phyloP scores from a whole-genome alignment of 495 filamentous ascomycete genomes.

The Annulohypoxylon moriforme region DNA sequence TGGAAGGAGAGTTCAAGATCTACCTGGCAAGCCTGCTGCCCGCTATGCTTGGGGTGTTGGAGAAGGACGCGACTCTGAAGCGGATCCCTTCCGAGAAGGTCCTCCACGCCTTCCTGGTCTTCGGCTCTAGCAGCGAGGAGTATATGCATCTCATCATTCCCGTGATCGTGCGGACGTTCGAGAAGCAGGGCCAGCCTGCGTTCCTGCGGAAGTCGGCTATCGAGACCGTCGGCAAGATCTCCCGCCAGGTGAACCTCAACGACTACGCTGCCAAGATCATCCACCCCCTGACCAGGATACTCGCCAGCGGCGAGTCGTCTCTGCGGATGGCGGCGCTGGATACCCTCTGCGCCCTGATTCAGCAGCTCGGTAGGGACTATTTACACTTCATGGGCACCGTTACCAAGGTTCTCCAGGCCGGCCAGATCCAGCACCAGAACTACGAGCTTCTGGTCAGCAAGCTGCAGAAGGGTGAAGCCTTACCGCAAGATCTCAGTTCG shows the following conservation, averaged over 20 bases:
- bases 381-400: constrained; percentile 91
- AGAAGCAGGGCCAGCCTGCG: constrained; percentile 80
- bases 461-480: constrained; percentile 89
- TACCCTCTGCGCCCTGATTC: constrained; percentile 93
- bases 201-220: constrained; percentile 88
- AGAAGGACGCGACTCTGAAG: constrained; percentile 78
- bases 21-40: constrained; percentile 90
- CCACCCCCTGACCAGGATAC: constrained; percentile 84
- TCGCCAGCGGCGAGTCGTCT: constrained; percentile 74
- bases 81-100: constrained; percentile 86
- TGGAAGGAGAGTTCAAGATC: constrained; percentile 97
- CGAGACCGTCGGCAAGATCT: constrained; percentile 94
- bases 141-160: constrained; percentile 99
- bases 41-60: constrained; percentile 91
- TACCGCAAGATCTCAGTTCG: constrained; percentile 93
- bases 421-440: constrained; percentile 83
- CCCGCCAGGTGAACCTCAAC: constrained; percentile 95
- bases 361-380: constrained; percentile 95
- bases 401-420: constrained; percentile 76
- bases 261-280: constrained; percentile 96
- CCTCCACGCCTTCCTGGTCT: constrained; percentile 92
- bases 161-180: constrained; percentile 91
- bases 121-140: constrained; percentile 95
- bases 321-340: constrained; percentile 89
- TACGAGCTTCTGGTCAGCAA: constrained; percentile 92